Evolutionary conservation across 495 filamentous ascomycete genomes (phyloP), one percentile per base, ranked within the genome.

Genomic region (Polyplosphaeria fusca): DNA sequence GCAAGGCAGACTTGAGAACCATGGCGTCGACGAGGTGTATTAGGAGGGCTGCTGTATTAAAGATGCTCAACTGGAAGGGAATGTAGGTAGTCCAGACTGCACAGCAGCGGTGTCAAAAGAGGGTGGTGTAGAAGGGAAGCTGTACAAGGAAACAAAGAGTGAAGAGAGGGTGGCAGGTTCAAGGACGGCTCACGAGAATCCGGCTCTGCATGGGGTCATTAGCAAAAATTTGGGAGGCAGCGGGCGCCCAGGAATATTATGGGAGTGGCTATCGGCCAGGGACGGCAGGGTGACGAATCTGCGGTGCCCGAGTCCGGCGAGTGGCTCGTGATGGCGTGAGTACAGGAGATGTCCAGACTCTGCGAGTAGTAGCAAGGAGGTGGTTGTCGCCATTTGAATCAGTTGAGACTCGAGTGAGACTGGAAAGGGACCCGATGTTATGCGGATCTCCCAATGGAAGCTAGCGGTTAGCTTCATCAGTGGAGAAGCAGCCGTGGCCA

Each of bases 41-140:
- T 55, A 61, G 24, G 47, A 55, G 44, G 22, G 18, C 55, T 54
- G 55, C 25, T 55, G 35, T 57, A 61, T 65, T 65, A 65, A 60
- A 58, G 47, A 55, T 32, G 45, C 22, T n/a, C 61, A 54, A 30
- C 46, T 13, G 41, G 39, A 40, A 56, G 28, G 42, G 26, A 56
- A 55, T n/a, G 51, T 42, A 52, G 19, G 39, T 28, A 47, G 20
- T 38, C 46, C 50, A 47, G 32, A 53, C 62, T 61, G 62, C 41
- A 32, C 62, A 65, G 62, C 62, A 65, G 62, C 62, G 58, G 38
- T 42, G 5, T 26, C 32, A 56, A 65, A 52, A 22, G 57, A 65
- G 25, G 52, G 45, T 46, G 47, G 53, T 40, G 39, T 30, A 58
- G 47, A 58, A 58, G 30, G 30, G 47, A 56, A 64, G 56, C 42